Evolutionary conservation across 1,284 basidiomycete species (phyloP).

Genomic region (Pseudozyma tsukubaensis): DNA sequence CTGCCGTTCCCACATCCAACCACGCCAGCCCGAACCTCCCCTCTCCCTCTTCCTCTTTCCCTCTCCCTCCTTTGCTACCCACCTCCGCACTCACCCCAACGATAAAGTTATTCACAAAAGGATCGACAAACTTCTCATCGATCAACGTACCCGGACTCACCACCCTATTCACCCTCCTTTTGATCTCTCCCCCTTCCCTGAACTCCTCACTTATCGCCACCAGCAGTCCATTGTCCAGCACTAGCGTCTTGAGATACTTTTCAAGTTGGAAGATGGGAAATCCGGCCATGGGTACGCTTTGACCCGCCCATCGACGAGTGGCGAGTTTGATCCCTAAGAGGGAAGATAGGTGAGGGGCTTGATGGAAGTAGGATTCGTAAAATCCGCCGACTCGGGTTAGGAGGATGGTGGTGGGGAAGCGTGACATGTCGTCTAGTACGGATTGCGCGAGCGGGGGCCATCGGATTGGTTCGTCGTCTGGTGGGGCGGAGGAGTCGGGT

Average conservation of each 20-base stretch:
- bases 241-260: conserved; percentile 66
- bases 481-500: too few relatives aligned
- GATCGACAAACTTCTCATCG: conserved; percentile 66
- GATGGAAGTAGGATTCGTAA: conserved; percentile 68
- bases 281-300: conserved; percentile 64
- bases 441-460: conserved; percentile 64
- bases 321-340: conserved; percentile 63
- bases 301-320: conserved; percentile 56
- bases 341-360: conserved; percentile 57
- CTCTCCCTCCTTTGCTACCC: too few relatives aligned
- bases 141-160: conserved; percentile 65
- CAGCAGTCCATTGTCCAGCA: conserved; percentile 59
- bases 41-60: not conserved
- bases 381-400: conserved; percentile 67
- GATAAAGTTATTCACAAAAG: conserved; percentile 65
- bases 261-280: conserved; percentile 65
- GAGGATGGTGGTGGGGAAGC: conserved; percentile 61
- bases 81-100: conserved; percentile 33
- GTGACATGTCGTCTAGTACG: conserved; percentile 58
- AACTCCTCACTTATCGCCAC: conserved; percentile 67
- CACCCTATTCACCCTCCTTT: conserved; percentile 59
- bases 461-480: conserved; percentile 2
- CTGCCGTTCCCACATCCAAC: conserved; percentile 67
- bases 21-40: conserved; percentile 60
- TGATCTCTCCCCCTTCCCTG: conserved; percentile 37